These are phyloP conservation scores for Tylopilus sp. DNA, from an alignment of 768 basidiomycete genomes.

Conservation along the genomic window DNA sequence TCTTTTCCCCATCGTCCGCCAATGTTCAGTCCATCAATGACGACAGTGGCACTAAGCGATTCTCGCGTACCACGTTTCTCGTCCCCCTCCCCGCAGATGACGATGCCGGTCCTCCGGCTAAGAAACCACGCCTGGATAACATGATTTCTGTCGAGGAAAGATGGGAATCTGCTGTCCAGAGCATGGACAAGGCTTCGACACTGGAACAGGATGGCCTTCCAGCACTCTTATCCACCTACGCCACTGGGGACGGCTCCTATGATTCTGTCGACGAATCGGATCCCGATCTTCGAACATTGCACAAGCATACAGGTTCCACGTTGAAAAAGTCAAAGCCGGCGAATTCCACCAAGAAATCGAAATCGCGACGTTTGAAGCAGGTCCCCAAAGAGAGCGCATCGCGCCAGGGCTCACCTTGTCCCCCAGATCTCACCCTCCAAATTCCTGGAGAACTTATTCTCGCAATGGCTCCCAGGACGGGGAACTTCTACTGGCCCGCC, in stretches of 20 bases:
- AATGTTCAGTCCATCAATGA: constrained; percentile 41
- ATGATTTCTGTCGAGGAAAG: constrained; percentile 27
- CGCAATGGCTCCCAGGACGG: constrained; percentile 36
- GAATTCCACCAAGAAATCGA: constrained; percentile 14
- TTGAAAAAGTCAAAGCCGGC: constrained; percentile 8
- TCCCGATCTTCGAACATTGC: constrained; percentile 7
- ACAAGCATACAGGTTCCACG: neutral
- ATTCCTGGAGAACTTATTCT: constrained; percentile 71
- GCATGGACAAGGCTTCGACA: constrained; percentile 41
- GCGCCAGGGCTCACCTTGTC: constrained; percentile 38
- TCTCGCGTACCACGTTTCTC: constrained; percentile 38
- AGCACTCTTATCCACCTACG: constrained; percentile 33
- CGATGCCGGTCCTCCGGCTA: constrained; percentile 36
- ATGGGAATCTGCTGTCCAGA: constrained; percentile 49
- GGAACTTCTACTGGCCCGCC: constrained; percentile 63
- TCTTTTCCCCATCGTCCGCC: constrained; percentile 32
- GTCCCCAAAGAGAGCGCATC: constrained; percentile 6
- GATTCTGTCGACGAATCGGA: constrained; percentile 30
- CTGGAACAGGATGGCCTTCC: constrained; percentile 50
- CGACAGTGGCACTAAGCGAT: constrained; percentile 38
- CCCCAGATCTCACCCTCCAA: constrained; percentile 44
- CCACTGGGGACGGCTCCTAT: constrained; percentile 19
- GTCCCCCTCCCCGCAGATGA: constrained; percentile 5
- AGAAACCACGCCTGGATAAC: constrained; percentile 41
- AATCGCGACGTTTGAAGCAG: constrained; percentile 15